These are phyloP conservation scores for Polyrhizophydium stewartii DNA, from an alignment of 371 early-diverging fungal genomes.

Conservation along the genomic window DNA sequence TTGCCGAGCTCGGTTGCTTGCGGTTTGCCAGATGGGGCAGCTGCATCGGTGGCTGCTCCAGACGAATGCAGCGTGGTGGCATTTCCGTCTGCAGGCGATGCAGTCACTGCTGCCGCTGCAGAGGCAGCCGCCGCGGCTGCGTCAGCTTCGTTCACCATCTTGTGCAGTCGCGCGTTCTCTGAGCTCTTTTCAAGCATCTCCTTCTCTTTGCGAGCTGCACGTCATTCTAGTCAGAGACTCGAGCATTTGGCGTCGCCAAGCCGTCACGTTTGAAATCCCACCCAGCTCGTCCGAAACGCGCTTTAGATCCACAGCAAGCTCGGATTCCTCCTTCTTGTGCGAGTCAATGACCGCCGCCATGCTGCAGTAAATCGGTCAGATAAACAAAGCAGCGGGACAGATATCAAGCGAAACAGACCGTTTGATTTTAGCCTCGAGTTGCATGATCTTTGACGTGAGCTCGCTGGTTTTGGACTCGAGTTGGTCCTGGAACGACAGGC, in stretches of 20 bases:
- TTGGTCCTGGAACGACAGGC: neutral
- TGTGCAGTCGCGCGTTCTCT: constrained; percentile 6
- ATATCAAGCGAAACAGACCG: too few species aligned
- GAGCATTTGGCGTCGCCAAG: neutral
- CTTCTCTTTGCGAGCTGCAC: constrained; percentile 6
- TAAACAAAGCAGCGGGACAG: neutral
- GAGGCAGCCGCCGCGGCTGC: too few species aligned
- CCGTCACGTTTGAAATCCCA: too few species aligned
- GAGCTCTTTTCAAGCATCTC: neutral
- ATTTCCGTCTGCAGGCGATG: too few species aligned
- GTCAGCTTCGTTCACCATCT: neutral
- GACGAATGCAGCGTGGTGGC: too few species aligned
- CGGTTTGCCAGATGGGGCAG: too few species aligned
- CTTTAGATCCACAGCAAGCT: constrained; percentile 5
- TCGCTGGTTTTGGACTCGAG: constrained; percentile 4
- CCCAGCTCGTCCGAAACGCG: constrained; percentile 6
- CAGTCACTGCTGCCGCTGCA: too few species aligned
- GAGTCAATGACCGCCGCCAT: constrained; percentile 15
- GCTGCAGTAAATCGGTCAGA: neutral
- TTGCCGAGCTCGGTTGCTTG: too few species aligned
- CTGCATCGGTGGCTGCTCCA: too few species aligned
- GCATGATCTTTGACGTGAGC: constrained; percentile 6
- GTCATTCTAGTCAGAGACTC: neutral
- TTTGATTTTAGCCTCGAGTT: constrained; percentile 17
- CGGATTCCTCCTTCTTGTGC: constrained; percentile 14